Percentiles rank a stretch among this genome's conserved stretches.
phyloP scores from a whole-genome alignment of 495 filamentous ascomycete species.

The Aspergillus hancockii region DNA sequence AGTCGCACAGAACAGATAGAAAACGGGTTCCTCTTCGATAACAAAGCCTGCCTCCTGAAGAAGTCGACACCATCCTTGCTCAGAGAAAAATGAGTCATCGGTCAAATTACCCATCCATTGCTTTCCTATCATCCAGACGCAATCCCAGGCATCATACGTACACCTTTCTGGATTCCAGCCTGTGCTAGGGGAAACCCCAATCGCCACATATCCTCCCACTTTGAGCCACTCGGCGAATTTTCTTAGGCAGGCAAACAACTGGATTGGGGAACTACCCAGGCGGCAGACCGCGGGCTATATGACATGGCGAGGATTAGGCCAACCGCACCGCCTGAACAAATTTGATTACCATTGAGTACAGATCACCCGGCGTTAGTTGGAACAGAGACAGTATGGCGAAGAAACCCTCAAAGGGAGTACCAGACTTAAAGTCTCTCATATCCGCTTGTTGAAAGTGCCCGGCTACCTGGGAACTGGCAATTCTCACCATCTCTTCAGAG shows the following conservation, averaged over 20 bases:
- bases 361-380: constrained; percentile 14
- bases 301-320: no score
- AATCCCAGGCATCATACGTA: constrained; percentile 5
- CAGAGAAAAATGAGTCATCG: constrained; percentile 4
- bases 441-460: constrained; percentile 32
- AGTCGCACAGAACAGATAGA: neutral
- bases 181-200: constrained; percentile 1
- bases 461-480: constrained; percentile 31
- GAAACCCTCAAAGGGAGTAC: constrained; percentile 12
- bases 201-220: constrained; percentile 14
- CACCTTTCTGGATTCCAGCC: neutral
- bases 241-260: no score
- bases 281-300: no score
- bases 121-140: neutral
- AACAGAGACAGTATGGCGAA: constrained; percentile 24
- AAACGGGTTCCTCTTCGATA: constrained; percentile 1
- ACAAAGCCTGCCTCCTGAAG: constrained; percentile 1
- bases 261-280: no score
- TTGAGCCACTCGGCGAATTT: no score
- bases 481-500: constrained; percentile 31
- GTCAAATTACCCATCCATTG: neutral
- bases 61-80: constrained; percentile 1
- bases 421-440: constrained; percentile 27
- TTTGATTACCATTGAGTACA: constrained; percentile 11
- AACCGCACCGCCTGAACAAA: no score